These are phyloP conservation scores for Suillus subluteus DNA, from an alignment of 768 basidiomycete species.

Conservation along the genomic window DNA sequence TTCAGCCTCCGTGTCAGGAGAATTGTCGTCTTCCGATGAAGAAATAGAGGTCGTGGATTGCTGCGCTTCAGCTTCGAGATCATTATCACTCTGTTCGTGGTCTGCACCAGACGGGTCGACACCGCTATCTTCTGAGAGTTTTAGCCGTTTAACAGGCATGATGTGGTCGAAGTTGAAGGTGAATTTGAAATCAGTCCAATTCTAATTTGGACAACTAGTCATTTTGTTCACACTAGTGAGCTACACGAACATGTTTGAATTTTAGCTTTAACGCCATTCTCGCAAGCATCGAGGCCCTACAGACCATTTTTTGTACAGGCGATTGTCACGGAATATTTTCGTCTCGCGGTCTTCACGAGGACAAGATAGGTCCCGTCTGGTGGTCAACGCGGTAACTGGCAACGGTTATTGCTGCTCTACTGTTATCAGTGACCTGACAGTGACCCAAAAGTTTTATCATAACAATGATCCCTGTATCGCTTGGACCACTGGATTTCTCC, in stretches of 20 bases:
- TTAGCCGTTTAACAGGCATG: slow-evolving; percentile 62
- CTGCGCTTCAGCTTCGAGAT: slow-evolving; percentile 10
- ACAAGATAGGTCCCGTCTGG: slow-evolving; percentile 5
- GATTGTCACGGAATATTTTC: neutral
- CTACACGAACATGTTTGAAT: slow-evolving; percentile 2
- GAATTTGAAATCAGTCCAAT: neutral
- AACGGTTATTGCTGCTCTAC: neutral
- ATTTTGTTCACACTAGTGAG: neutral
- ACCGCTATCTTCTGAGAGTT: slow-evolving; percentile 36
- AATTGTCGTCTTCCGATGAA: slow-evolving; percentile 18
- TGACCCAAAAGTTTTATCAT: neutral
- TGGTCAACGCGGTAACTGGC: neutral
- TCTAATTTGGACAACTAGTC: slow-evolving; percentile 1
- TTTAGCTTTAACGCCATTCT: neutral
- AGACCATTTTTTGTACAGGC: neutral
- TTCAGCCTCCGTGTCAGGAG: slow-evolving; percentile 65
- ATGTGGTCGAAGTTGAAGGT: slow-evolving; percentile 14
- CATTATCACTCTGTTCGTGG: slow-evolving; percentile 8
- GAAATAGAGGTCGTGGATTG: slow-evolving; percentile 3
- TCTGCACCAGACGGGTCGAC: slow-evolving; percentile 10
- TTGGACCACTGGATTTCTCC: slow-evolving; percentile 53
- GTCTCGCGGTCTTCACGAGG: neutral
- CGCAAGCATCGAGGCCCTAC: neutral
- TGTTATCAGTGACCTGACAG: neutral
- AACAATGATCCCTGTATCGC: slow-evolving; percentile 36